phyloP scores from a whole-genome alignment of 1,139 yeast genomes.

The Komagataea norvegica region DNA sequence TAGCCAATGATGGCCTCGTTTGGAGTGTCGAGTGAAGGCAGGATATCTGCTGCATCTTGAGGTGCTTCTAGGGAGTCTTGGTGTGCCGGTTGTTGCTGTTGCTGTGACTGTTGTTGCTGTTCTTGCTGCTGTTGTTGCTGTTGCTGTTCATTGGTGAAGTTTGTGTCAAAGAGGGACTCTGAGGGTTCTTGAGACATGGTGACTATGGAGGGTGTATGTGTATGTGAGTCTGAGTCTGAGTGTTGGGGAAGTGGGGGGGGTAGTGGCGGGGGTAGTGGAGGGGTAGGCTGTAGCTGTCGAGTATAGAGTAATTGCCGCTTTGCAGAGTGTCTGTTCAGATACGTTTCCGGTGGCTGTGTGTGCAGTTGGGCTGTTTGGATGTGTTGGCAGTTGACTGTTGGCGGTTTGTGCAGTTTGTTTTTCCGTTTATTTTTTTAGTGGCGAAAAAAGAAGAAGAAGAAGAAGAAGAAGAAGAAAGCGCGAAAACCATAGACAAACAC shows the following conservation, averaged over 20 bases:
- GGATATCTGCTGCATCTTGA: constrained; percentile 7
- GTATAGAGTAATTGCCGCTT: no score
- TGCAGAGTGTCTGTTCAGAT: no score
- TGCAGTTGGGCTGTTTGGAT: no score
- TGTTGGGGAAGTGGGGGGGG: background rate
- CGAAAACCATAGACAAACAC: no score
- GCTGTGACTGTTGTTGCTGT: constrained; percentile 8
- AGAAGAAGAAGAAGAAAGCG: background rate
- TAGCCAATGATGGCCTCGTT: constrained; percentile 43
- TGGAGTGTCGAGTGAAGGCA: constrained; percentile 21
- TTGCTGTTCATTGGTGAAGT: constrained; percentile 18
- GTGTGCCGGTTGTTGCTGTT: background rate
- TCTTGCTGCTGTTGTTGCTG: constrained; percentile 2
- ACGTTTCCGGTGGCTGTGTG: no score
- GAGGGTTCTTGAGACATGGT: constrained; percentile 17
- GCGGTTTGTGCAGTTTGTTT: background rate
- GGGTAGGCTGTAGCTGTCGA: no score
- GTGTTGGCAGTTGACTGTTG: background rate
- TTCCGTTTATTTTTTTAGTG: constrained; percentile 2
- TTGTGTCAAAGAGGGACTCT: constrained; percentile 25
- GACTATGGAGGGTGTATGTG: no score
- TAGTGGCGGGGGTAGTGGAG: background rate
- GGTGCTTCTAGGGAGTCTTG: background rate
- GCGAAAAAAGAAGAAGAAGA: background rate
- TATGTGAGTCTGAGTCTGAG: no score